Base-by-base conservation (phyloP, 1,139 yeast genomes). In the Debaryomyces nepalensis region DNA sequence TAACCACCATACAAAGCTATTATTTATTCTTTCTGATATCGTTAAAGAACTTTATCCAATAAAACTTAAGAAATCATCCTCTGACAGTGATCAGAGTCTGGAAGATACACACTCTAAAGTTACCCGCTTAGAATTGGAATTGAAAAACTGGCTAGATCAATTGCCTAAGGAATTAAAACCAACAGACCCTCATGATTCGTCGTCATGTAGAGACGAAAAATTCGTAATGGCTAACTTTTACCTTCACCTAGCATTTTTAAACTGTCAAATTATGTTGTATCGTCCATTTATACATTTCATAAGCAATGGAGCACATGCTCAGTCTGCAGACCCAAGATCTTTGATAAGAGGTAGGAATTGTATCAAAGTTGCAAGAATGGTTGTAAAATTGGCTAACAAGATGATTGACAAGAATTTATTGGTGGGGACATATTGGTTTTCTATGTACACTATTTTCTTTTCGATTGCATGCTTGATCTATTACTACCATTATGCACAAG, bases 391-490 rank as follows among this genome's bases (percentile, higher is more conserved):
- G 46, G 93, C 96, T 0, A 84, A 87, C 58, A 93, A 87, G 52
- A 81, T 90, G 87, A 81, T 87, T 48, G 80, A 81, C 49, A 82
- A 82, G 48, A 77, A 85, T 47, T 74, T 88, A 57, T 70, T 90
- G 43, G 81, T 87, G 47, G 97, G 97, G 1, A 87, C 96, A 2
- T 90, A 90, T 61, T 89, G 97, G 97, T 90, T 89, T 59, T 84
- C 95, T 11, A 85, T 87, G 63, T 90, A 90, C 61, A 88, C 97
- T 0, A 85, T 90, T n/a, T 90, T 90, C 61, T 90, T 88, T 59
- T 84, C 96, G 3, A 90, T 90, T 42, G 96, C 97, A 0, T 87
- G 96, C 53, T 71, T 90, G 54, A 82, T 88, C 7, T 90, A 86
- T 57, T 90, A 88, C 58, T 87, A 83, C 45, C 96, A 88, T 61